phyloP scores from a whole-genome alignment of 768 basidiomycete species.

The Arthromyces matolae region DNA sequence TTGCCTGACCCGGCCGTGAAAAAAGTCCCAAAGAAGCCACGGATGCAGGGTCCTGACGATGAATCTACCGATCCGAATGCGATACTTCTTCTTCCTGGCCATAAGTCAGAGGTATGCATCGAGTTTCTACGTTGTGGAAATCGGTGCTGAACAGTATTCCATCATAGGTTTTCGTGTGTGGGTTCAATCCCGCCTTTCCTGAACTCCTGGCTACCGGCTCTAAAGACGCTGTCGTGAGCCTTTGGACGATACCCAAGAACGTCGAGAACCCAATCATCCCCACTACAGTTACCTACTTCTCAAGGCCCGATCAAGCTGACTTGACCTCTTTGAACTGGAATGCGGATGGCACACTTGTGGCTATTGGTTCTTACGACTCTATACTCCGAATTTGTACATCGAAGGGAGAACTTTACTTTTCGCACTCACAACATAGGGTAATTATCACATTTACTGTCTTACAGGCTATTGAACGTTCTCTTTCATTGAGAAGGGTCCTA shows the following conservation, averaged over 20 bases:
- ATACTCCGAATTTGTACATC: conserved; percentile 64
- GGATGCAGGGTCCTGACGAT: conserved; percentile 40
- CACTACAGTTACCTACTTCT: conserved; percentile 46
- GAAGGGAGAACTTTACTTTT: conserved; percentile 60
- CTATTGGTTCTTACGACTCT: conserved; percentile 76
- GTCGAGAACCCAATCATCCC: conserved; percentile 28
- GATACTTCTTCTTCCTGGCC: conserved; percentile 51
- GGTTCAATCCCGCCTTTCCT: conserved; percentile 66
- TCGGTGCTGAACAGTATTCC: neutral
- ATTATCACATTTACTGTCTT: conserved; percentile 17
- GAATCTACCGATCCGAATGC: conserved; percentile 37
- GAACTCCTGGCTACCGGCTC: conserved; percentile 74
- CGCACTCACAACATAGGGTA: conserved; percentile 64
- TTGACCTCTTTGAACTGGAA: conserved; percentile 80
- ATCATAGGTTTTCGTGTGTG: conserved; percentile 71
- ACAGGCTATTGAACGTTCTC: conserved; percentile 22
- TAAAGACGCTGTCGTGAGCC: conserved; percentile 68
- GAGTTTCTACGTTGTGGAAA: neutral
- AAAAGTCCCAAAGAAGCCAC: conserved; percentile 33
- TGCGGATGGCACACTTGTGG: conserved; percentile 65
- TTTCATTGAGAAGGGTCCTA: conserved; percentile 60
- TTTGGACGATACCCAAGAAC: conserved; percentile 61
- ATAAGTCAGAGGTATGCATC: conserved; percentile 54
- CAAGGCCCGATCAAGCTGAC: conserved; percentile 49
- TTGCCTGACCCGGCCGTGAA: conserved; percentile 8